Conservation (phyloP, 306 rosid species). For the Castanopsis chinensis region DNA sequence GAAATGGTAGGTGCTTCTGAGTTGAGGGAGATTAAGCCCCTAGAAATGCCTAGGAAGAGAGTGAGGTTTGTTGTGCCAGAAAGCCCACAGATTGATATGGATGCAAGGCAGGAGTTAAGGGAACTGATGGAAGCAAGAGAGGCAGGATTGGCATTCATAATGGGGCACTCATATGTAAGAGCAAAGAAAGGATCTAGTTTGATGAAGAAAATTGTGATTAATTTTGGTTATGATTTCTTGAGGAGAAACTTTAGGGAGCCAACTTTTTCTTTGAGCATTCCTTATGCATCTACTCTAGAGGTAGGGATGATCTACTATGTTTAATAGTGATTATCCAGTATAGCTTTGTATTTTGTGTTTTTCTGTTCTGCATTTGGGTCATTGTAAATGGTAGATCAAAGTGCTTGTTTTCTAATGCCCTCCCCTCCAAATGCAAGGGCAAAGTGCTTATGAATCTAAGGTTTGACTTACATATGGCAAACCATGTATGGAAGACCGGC, state of each 20-base stretch:
- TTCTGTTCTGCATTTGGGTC: conserved; percentile 11
- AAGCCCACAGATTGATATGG: conserved; percentile 57
- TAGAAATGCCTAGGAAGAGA: conserved; percentile 56
- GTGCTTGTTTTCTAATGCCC: conserved; percentile 38
- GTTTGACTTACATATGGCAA: neutral
- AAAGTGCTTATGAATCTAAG: neutral
- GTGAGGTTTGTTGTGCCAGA: conserved; percentile 81
- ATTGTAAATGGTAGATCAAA: conserved; percentile 45
- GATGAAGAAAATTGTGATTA: conserved; percentile 71
- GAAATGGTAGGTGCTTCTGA: conserved; percentile 54
- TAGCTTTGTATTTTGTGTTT: conserved; percentile 38
- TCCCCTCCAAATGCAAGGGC: conserved; percentile 10
- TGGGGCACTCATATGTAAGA: conserved; percentile 90
- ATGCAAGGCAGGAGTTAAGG: conserved; percentile 59
- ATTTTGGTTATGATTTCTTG: conserved; percentile 83
- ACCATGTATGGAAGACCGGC: too few relatives aligned
- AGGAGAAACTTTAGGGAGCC: conserved; percentile 96
- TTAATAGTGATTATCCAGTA: conserved; percentile 25
- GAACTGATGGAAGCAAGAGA: conserved; percentile 96
- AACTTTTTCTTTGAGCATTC: conserved; percentile 73
- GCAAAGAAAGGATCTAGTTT: conserved; percentile 91
- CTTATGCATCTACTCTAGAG: conserved; percentile 92
- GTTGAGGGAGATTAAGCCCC: conserved; percentile 59
- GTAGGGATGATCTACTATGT: conserved; percentile 94
- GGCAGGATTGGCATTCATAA: conserved; percentile 92